phyloP scores from a whole-genome alignment of 2,329 filamentous ascomycete species.

The Fusarium avenaceum region DNA sequence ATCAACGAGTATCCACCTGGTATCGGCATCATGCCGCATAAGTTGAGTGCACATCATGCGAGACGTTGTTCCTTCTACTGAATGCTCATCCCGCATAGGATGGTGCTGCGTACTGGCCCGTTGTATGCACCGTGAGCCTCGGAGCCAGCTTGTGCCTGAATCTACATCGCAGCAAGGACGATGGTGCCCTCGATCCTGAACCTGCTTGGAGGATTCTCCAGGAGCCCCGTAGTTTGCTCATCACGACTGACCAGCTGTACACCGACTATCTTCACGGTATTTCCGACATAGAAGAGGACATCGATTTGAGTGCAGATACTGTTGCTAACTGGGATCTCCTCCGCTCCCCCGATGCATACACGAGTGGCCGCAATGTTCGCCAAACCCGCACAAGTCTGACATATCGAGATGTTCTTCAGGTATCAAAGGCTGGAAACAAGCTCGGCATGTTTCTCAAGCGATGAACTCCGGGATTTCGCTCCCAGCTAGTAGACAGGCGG shows the following conservation, averaged over 20 bases:
- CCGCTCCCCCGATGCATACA: slow-evolving; percentile 61
- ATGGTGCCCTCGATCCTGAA: slow-evolving; percentile 67
- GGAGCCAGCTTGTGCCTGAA: slow-evolving; percentile 83
- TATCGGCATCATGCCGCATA: slow-evolving; percentile 97
- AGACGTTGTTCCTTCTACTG: slow-evolving; percentile 17
- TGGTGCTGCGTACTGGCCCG: slow-evolving; percentile 85
- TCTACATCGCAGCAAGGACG: slow-evolving; percentile 74
- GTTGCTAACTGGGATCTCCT: slow-evolving; percentile 81
- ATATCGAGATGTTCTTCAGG: slow-evolving; percentile 87
- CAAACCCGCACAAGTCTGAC: slow-evolving; percentile 78
- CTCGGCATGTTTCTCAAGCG: slow-evolving; percentile 66
- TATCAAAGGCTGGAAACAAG: slow-evolving; percentile 79
- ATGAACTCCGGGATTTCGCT: slow-evolving; percentile 47
- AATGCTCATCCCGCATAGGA: slow-evolving; percentile 67
- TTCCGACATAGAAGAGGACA: slow-evolving; percentile 74
- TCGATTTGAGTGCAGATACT: slow-evolving; percentile 70
- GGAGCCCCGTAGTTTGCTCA: slow-evolving; percentile 83
- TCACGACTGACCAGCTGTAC: slow-evolving; percentile 78
- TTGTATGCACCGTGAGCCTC: slow-evolving; percentile 92
- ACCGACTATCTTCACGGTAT: slow-evolving; percentile 82
- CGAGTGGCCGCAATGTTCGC: slow-evolving; percentile 68
- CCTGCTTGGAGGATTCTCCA: slow-evolving; percentile 76
- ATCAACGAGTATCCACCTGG: slow-evolving; percentile 92
- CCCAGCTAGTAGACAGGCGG: slow-evolving; percentile 71
- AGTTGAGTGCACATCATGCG: slow-evolving; percentile 61